Evolutionary conservation across 2,329 filamentous ascomycete species (phyloP).

Genomic region (Dryadomyces quercus-mongolicae): DNA sequence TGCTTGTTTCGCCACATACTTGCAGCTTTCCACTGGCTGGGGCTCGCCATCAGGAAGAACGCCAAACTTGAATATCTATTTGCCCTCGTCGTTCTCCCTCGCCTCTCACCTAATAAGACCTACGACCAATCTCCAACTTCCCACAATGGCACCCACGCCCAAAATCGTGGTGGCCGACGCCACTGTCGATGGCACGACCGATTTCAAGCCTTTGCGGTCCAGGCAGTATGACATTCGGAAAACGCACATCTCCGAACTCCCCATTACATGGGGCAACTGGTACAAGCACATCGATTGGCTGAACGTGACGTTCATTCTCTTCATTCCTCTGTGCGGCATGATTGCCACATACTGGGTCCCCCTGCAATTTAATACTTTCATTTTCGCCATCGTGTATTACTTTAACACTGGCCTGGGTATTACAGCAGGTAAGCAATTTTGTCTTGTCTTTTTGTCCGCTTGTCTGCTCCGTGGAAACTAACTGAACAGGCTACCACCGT

Average conservation of each 20-base stretch:
- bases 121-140: background rate
- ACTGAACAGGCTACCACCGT: constrained; percentile 53
- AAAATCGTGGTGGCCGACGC: constrained; percentile 27
- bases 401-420: constrained; percentile 75
- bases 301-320: constrained; percentile 69
- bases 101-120: background rate
- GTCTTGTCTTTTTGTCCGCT: background rate
- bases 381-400: constrained; percentile 69
- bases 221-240: constrained; percentile 49
- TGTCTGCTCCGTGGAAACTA: background rate
- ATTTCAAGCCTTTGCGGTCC: constrained; percentile 38
- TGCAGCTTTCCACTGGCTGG: constrained; percentile 5
- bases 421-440: constrained; percentile 50
- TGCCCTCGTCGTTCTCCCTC: background rate
- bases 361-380: constrained; percentile 54
- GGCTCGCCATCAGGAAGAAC: background rate
- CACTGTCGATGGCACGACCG: constrained; percentile 40
- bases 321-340: constrained; percentile 63
- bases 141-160: constrained; percentile 20
- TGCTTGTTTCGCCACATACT: background rate
- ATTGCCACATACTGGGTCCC: constrained; percentile 70
- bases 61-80: background rate
- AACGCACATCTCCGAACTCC: constrained; percentile 73
- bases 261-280: constrained; percentile 74
- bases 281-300: constrained; percentile 92